Percentiles rank a stretch among this genome's conserved stretches.
Conservation (phyloP, 2,329 filamentous ascomycete species). For the Fusarium foetens region DNA sequence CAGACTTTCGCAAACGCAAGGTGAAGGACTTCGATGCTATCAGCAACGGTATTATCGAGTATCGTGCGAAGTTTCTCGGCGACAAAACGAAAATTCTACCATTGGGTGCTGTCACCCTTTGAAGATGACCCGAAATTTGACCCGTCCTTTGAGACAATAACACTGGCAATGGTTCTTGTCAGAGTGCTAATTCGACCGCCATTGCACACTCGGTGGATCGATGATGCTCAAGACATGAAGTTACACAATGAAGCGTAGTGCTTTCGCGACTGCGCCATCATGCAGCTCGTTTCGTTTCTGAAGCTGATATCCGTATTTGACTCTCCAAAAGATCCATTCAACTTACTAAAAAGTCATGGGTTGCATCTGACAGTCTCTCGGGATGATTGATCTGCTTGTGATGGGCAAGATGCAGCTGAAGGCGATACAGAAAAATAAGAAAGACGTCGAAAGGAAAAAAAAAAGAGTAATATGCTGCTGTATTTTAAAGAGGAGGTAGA, state of each 20-base stretch:
- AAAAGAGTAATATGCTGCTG: slow-evolving; percentile 1
- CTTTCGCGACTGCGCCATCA: background rate
- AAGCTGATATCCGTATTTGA: background rate
- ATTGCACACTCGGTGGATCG: slow-evolving; percentile 38
- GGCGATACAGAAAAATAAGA: background rate
- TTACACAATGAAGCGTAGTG: background rate
- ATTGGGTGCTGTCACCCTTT: slow-evolving; percentile 60
- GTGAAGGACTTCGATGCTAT: slow-evolving; percentile 74
- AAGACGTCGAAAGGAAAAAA: slow-evolving; percentile 1
- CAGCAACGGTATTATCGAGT: slow-evolving; percentile 73
- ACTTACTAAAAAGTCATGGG: slow-evolving; percentile 4
- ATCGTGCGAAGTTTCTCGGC: slow-evolving; percentile 71
- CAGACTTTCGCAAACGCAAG: slow-evolving; percentile 67
- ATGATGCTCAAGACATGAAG: background rate
- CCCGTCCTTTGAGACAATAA: slow-evolving; percentile 22
- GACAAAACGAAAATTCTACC: slow-evolving; percentile 72
- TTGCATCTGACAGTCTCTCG: slow-evolving; percentile 9
- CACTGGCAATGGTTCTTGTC: slow-evolving; percentile 15
- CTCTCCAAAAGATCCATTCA: slow-evolving; percentile 29
- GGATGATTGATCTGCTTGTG: slow-evolving; percentile 1
- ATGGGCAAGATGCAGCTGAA: background rate
- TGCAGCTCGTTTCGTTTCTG: slow-evolving; percentile 1
- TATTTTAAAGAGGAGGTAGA: slow-evolving; percentile 18
- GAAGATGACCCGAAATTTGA: slow-evolving; percentile 19
- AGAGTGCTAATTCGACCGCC: slow-evolving; percentile 17